phyloP scores from a whole-genome alignment of 768 basidiomycete genomes.

The Sarcodon aspratus region DNA sequence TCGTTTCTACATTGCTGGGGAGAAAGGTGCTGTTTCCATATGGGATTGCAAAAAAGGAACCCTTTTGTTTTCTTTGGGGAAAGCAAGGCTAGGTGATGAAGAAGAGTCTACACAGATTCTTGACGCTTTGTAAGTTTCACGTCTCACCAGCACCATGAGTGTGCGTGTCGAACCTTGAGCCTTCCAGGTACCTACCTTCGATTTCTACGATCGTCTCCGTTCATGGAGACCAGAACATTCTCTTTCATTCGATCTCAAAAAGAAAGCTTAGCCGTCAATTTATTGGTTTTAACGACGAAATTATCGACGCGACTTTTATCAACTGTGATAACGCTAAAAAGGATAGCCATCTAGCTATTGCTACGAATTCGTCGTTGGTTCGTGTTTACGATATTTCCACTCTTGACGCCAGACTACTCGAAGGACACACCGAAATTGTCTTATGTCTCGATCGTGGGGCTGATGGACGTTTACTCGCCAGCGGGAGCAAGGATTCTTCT shows the following conservation, averaged over 20 bases:
- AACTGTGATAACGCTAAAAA: constrained; percentile 9
- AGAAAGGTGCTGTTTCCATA: constrained; percentile 74
- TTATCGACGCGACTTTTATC: constrained; percentile 82
- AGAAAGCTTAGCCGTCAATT: constrained; percentile 63
- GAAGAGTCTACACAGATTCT: constrained; percentile 82
- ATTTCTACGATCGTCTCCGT: constrained; percentile 64
- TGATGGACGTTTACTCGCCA: constrained; percentile 66
- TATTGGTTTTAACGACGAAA: constrained; percentile 97
- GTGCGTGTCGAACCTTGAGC: not conserved
- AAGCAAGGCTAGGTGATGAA: constrained; percentile 37
- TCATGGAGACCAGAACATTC: constrained; percentile 95
- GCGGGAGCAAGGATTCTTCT: constrained; percentile 87
- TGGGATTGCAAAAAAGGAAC: constrained; percentile 72
- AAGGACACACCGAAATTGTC: constrained; percentile 88
- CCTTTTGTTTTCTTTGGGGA: constrained; percentile 47
- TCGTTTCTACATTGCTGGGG: constrained; percentile 82
- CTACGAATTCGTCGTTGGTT: constrained; percentile 95
- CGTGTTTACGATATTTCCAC: constrained; percentile 72
- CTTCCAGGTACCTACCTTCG: constrained; percentile 53
- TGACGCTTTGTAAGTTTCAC: constrained; percentile 59
- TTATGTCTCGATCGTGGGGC: constrained; percentile 66
- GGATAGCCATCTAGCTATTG: constrained; percentile 80
- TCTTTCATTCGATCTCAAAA: constrained; percentile 74
- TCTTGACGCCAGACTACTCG: constrained; percentile 76
- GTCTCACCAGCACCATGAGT: not conserved